Base-by-base conservation (phyloP, 768 basidiomycete species). In the Amyloporia xantha region DNA sequence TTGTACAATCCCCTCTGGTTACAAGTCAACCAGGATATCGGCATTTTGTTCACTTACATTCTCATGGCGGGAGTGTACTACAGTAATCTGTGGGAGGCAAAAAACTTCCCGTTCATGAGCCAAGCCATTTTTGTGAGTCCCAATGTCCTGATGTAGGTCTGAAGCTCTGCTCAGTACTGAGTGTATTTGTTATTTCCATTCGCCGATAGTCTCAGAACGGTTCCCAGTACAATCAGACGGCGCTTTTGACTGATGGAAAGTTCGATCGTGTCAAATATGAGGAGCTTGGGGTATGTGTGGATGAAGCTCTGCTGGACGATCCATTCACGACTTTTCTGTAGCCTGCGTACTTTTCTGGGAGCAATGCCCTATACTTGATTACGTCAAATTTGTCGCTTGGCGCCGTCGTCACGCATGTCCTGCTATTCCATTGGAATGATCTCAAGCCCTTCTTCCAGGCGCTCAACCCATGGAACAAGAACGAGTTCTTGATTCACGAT, bases 71-170 rank as follows among this genome's bases (percentile, higher is more conserved):
- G 51, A 7, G 59, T 63, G n/a, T 63, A 63, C 59, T 63, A 61
- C 54, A 68, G 60, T 37, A 82, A 84, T 50, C 64, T 72, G 9
- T 84, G 81, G 81, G 61, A 75, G 38, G 74, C 73, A 1, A 73
- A 78, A 55, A 74, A 69, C 56, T 80, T 83, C 67, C 82, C 82
- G 1, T 81, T 81, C 65, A 70, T 72, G 55, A 26, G 62, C 46
- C 61, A 59, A 56, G 56, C 64, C 44, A 58, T 59, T 46, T 62
- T 60, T 48, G 61, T 61, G 33, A 47, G 60, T 54, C 9, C n/a
- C n/a, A 59, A 52, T 62, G 58, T 40, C 10, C 39, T 35, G 27
- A 10, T 35, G n/a, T n/a, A 10, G 33, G 33, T 10, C 10, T 9
- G 39, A 11, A 20, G 10, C 47, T 49, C 1, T 1, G n/a, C 10